phyloP scores from a whole-genome alignment of 2,329 filamentous ascomycete species.

The Aspergillus pseudoterreus region DNA sequence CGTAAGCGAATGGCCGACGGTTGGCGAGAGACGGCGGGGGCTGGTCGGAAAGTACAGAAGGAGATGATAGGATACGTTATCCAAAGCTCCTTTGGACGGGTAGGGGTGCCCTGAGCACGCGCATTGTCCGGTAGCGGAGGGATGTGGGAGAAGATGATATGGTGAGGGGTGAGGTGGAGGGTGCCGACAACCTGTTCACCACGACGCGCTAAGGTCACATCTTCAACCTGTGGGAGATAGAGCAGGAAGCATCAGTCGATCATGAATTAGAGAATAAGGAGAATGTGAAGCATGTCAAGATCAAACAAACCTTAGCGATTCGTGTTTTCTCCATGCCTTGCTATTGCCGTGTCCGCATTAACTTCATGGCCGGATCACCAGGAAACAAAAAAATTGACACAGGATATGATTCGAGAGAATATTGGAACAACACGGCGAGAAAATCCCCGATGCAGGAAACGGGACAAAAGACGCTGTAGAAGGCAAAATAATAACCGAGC shows the following conservation, averaged over 20 bases:
- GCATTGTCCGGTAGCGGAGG: slow-evolving; percentile 41
- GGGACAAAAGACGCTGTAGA: background rate
- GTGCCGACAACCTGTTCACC: slow-evolving; percentile 56
- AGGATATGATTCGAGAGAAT: background rate
- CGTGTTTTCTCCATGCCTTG: slow-evolving; percentile 44
- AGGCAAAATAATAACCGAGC: background rate
- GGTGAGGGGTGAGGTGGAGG: slow-evolving; percentile 61
- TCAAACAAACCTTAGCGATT: slow-evolving; percentile 37
- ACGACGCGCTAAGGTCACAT: slow-evolving; percentile 57
- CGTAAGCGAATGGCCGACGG: slow-evolving; percentile 80
- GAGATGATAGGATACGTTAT: slow-evolving; percentile 91
- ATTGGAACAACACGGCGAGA: background rate
- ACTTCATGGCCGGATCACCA: slow-evolving; percentile 26
- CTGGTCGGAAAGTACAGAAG: slow-evolving; percentile 72
- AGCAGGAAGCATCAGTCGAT: slow-evolving; percentile 3
- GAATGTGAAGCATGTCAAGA: background rate
- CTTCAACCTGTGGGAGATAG: slow-evolving; percentile 40
- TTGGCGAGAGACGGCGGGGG: slow-evolving; percentile 64
- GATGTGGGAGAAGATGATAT: slow-evolving; percentile 61
- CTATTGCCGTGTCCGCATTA: slow-evolving; percentile 28
- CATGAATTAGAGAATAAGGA: background rate
- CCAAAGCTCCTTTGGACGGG: slow-evolving; percentile 70
- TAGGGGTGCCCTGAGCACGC: slow-evolving; percentile 37
- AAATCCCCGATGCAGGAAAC: background rate
- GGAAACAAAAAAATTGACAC: background rate